Base-by-base conservation (phyloP, 2,329 filamentous ascomycete genomes). In the Colletotrichum viniferum region DNA sequence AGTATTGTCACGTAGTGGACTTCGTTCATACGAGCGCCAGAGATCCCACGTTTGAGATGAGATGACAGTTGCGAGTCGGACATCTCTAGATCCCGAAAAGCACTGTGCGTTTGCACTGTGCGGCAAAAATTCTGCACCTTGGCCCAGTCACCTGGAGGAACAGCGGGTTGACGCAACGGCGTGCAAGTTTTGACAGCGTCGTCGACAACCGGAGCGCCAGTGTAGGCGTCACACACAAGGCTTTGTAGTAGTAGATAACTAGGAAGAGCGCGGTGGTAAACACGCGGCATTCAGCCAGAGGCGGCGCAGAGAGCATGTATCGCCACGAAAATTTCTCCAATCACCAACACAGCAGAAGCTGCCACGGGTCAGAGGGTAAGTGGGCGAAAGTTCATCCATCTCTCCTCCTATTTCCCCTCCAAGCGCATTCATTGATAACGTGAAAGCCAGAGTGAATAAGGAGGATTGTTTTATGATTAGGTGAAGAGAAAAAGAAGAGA, bases 341-440 rank as follows among this genome's bases (percentile, higher is more conserved):
- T 65, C 76, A 77, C 80, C 82, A 79, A 83, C 71, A 73, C 74
- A 78, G 79, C 78, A 76, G 77, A 78, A 78, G 76, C 77, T 74
- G 77, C 68, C 76, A 80, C 83, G 84, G 85, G 82, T 81, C 85
- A 87, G 84, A 87, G 83, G 87, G 87, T 88, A 89, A 89, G 87
- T 84, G 84, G 83, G 83, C 85, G 86, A 83, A 78, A 81, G 73
- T 69, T 71, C 67, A 18, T 87, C 83, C 72, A 80, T 92, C 92
- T 94, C 81, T 92, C 92, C 91, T 91, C 89, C 91, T 90, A 86
- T 93, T 94, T 94, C 92, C 92, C 92, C 91, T 93, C 92, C 89
- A 87, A 84, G 81, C 64, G 79, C 86, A 87, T 88, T 87, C 89
- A 87, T 86, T 76, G 83, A 85, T 84, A 84, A 82, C 86, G 85